Evolutionary conservation across 2,329 filamentous ascomycete species (phyloP).

Genomic region (Escovopsis sp.): DNA sequence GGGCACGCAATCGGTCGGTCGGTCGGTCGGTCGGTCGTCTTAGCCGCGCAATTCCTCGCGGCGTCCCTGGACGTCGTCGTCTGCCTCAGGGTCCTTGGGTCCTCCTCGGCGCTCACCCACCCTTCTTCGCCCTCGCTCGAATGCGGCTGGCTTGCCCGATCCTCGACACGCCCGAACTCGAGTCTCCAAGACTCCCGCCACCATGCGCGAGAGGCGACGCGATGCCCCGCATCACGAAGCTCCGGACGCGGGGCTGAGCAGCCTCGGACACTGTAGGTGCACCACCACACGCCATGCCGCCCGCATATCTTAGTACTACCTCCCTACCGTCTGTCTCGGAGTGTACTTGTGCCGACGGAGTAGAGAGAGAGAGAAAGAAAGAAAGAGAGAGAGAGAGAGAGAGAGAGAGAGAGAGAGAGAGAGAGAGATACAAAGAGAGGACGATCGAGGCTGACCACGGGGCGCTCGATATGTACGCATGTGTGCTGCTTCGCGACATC

Average conservation of each 20-base stretch:
- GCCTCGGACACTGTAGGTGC: conserved; percentile 58
- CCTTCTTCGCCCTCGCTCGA: too few species aligned
- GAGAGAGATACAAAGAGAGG: background rate
- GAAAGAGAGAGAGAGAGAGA: background rate
- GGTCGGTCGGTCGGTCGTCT: too few species aligned
- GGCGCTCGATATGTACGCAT: background rate
- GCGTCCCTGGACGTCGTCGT: too few species aligned
- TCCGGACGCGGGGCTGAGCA: conserved; percentile 62
- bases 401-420: background rate
- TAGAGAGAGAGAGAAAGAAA: too few species aligned
- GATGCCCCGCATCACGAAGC: conserved; percentile 18
- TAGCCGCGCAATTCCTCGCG: too few species aligned
- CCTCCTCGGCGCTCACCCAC: too few species aligned
- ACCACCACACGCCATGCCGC: background rate
- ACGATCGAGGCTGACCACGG: background rate
- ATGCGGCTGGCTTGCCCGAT: too few species aligned
- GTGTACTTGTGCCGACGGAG: background rate
- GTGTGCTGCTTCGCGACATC: background rate
- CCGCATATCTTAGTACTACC: too few species aligned
- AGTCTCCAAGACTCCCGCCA: conserved; percentile 4
- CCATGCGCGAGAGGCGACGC: conserved; percentile 20
- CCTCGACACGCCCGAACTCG: too few species aligned
- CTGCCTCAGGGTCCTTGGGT: too few species aligned
- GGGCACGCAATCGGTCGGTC: too few species aligned
- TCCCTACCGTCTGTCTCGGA: too few species aligned